Percentiles rank a stretch among this genome's conserved stretches.
phyloP scores from a whole-genome alignment of 352 stramenopile species.

The Thalassiosira livingstoniorum region DNA sequence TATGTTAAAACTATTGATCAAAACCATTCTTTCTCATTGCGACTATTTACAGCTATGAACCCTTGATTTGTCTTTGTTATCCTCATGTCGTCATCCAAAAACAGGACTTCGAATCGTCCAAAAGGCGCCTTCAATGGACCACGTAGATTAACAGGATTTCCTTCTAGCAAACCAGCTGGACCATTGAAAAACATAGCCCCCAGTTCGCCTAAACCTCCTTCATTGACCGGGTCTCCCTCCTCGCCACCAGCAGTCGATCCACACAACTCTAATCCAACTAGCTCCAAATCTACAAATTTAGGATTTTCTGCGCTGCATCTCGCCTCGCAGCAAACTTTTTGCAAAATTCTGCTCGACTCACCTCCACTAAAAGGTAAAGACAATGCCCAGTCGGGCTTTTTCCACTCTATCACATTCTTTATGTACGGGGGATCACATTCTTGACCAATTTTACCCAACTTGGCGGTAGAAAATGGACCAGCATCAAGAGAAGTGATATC shows the following conservation, averaged over 20 bases:
- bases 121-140: conserved; percentile 78
- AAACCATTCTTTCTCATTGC: conserved; percentile 75
- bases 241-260: conserved; percentile 28
- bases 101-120: conserved; percentile 82
- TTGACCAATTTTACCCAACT: conserved; percentile 82
- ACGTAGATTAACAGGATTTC: conserved; percentile 71
- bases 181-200: conserved; percentile 39
- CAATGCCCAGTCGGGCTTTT: conserved; percentile 65
- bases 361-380: conserved; percentile 70
- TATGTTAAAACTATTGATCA: too few relatives aligned
- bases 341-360: conserved; percentile 67
- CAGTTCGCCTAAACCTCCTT: conserved; percentile 16
- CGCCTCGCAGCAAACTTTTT: conserved; percentile 76
- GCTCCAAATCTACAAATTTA: conserved; percentile 66
- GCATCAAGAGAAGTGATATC: conserved; percentile 82
- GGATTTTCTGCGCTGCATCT: conserved; percentile 56
- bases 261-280: conserved; percentile 67
- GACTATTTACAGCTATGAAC: conserved; percentile 78
- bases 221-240: conserved; percentile 25
- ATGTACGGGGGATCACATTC: conserved; percentile 76
- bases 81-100: conserved; percentile 79
- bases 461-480: conserved; percentile 59
- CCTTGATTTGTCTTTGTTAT: conserved; percentile 80
- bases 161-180: conserved; percentile 63
- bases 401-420: conserved; percentile 86